Base-by-base conservation (phyloP, 306 rosid species). In the Pueraria montana region DNA sequence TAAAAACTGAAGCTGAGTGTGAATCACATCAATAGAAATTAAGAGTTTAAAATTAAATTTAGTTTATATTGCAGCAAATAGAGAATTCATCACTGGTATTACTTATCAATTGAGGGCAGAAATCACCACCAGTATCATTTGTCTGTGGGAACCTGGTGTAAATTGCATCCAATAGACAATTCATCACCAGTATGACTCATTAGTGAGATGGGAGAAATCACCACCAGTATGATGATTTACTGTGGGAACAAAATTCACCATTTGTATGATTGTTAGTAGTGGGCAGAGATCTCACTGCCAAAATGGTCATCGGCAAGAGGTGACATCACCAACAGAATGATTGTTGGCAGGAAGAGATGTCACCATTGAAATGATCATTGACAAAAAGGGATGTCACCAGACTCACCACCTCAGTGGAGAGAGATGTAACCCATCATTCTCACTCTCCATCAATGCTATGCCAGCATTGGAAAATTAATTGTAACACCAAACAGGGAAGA, bases 81-180 rank as follows among this genome's bases (percentile, higher is more conserved):
- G 65, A 59, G 32, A 59, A 59, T 4, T 59, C 30, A 55, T 9
- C 62, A 2, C 27, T 8, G 27, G 27, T 20, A 55, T 20, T 55
- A 55, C 62, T 55, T 27, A 55, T 55, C 27, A 8, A n/a, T n/a
- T n/a, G n/a, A 59, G 65, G 65, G 34, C 17, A 59, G 34, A 59
- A 59, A 59, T 59, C 65, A 59, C 17, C 65, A 59, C 30, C 65
- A 59, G 34, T 59, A 59, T 23, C 36, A 23, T 59, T 59, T 59
- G 34, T 24, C 34, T 1, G 65, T 23, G 36, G 36, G 36, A 59
- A 59, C 65, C 65, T 11, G n/a, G 40, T 34, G 38, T 34, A 34
- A 5, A 34, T 59, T 59, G 65, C 65, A 56, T 56, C 64, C 32
- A 59, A 59, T 24, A 59, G 65, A 59, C 16, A 59, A 11, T 23